Conservation (phyloP, 441 rosid species). For the Pelargonium citronellum region DNA sequence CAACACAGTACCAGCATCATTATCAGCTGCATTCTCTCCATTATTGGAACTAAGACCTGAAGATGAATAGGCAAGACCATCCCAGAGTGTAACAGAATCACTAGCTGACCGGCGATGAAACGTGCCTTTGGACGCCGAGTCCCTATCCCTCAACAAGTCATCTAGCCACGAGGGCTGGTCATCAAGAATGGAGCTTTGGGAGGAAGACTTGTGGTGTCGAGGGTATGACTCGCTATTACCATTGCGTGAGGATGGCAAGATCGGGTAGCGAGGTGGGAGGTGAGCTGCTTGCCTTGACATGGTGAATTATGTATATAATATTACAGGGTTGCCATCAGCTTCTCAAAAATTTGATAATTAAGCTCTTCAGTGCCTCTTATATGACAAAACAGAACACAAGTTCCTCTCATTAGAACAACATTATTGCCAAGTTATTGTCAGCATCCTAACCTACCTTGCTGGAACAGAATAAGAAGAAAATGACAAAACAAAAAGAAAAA, state of each 20-base stretch:
- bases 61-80: slow-evolving; percentile 37
- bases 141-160: slow-evolving; percentile 46
- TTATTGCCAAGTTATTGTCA: no score
- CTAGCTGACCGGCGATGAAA: slow-evolving; percentile 56
- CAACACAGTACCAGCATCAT: slow-evolving; percentile 34
- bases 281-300: slow-evolving; percentile 60
- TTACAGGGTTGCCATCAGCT: slow-evolving; percentile 20
- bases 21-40: slow-evolving; percentile 28
- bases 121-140: slow-evolving; percentile 31
- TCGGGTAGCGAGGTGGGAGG: slow-evolving; percentile 67
- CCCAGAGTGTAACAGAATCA: slow-evolving; percentile 52
- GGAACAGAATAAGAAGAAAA: not conserved
- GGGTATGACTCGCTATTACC: slow-evolving; percentile 23
- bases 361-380: not conserved
- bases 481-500: not conserved
- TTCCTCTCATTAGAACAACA: no score
- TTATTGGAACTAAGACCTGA: slow-evolving; percentile 31
- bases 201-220: slow-evolving; percentile 39
- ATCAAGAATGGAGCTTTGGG: slow-evolving; percentile 42
- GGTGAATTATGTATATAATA: slow-evolving; percentile 16
- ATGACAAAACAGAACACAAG: not conserved
- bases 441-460: no score
- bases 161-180: slow-evolving; percentile 67
- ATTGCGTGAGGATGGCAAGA: slow-evolving; percentile 27
- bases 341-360: slow-evolving; percentile 13